Conservation (phyloP, 2,329 filamentous ascomycete genomes). For the Colletotrichum cordylinicola region DNA sequence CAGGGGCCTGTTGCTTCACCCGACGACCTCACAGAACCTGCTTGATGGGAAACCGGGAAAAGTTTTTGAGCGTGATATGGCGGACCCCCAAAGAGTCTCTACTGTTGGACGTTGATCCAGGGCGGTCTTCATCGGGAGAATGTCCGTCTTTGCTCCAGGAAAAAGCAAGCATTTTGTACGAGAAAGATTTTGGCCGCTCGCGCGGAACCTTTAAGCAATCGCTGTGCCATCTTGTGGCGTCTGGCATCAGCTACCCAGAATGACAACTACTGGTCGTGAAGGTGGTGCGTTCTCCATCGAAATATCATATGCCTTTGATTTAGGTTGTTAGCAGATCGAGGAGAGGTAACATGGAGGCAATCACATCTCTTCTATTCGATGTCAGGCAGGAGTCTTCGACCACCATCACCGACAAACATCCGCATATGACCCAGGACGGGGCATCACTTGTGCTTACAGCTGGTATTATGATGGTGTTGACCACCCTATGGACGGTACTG, state of each 20-base stretch:
- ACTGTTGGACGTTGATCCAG: not conserved
- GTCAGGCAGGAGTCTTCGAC: not conserved
- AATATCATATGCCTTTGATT: too few species aligned
- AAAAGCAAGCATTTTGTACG: not conserved
- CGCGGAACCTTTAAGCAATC: too few species aligned
- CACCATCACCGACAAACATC: not conserved
- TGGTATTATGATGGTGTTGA: not conserved
- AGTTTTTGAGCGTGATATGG: not conserved
- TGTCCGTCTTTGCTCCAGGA: not conserved
- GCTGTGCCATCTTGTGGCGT: too few species aligned
- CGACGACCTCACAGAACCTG: not conserved
- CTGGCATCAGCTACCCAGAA: too few species aligned
- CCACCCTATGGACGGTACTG: not conserved
- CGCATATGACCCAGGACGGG: not conserved
- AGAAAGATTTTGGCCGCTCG: too few species aligned
- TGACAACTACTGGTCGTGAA: too few species aligned
- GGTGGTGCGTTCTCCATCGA: too few species aligned
- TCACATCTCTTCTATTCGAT: not conserved
- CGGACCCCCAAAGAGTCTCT: too few species aligned
- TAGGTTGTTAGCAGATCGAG: too few species aligned
- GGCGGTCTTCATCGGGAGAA: not conserved
- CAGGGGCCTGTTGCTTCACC: fast-evolving
- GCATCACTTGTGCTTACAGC: not conserved
- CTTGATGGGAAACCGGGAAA: too few species aligned
- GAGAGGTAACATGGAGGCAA: not conserved